Base-by-base conservation (phyloP, 306 rosid genomes). In the Urtica urens region DNA sequence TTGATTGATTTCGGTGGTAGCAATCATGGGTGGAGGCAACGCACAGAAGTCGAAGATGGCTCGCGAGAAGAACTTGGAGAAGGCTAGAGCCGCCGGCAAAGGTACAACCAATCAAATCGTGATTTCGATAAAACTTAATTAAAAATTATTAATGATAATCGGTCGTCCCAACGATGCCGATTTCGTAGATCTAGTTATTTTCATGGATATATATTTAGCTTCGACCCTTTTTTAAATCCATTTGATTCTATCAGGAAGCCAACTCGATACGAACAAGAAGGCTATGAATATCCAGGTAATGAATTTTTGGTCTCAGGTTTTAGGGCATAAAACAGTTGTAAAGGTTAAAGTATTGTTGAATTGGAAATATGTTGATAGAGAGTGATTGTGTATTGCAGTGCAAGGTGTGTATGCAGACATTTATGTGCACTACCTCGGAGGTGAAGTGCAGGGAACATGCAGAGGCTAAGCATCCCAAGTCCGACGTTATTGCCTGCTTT, bases 401-500 rank as follows among this genome's bases (percentile, higher is more conserved):
- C 51, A 78, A 72, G 66, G 82, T 78, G 55, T 78, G 86, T 46
- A 71, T 78, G 86, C 86, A 78, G 55, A 69, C 86, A 26, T 78
- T 78, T 59, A 78, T 74, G 33, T 78, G 86, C 58, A 78, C 81
- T 24, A 75, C 79, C 0, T 55, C 81, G 2, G 86, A 75, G 60
- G 86, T 75, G 62, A 78, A 78, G 56, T 79, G 87, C 72, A 58
- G 72, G 68, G 82, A 79, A n/a, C 84, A 78, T 55, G 84, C 78
- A 0, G 84, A 78, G 48, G 84, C 84, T 38, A 77, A 73, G 57
- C 86, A 79, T 68, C 79, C 87, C 10, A 79, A 79, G 59, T 75
- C 79, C 49, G 82, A 68, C 26, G 58, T 72, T 15, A n/a, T 0
- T 11, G 13, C 65, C 0, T 78, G 86, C 65, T 78, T 78, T 50